A percentile compares a stretch with the other conserved stretches of the same genome.
Conservation (phyloP, 1,139 yeast species). For the Geotrichum cucujoidarum region DNA sequence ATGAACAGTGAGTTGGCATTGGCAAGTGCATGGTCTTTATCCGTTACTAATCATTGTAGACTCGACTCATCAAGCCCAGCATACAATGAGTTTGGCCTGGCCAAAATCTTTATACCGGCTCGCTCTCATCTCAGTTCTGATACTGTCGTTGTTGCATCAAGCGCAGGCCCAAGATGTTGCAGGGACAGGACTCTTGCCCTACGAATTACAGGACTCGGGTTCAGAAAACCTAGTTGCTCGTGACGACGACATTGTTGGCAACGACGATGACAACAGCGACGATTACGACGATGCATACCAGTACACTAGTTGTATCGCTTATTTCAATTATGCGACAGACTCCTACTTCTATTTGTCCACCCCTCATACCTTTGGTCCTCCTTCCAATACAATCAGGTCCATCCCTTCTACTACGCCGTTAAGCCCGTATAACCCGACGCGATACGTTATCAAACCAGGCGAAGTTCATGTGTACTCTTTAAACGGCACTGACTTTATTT, state of each 20-base stretch:
- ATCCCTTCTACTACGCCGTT: slow-evolving; percentile 23
- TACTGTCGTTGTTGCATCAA: too few relatives aligned
- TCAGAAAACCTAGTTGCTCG: neutral
- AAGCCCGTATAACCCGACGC: slow-evolving; percentile 22
- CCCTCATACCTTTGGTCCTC: slow-evolving; percentile 10
- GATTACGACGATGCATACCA: neutral
- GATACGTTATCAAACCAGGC: slow-evolving; percentile 30
- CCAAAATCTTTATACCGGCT: too few relatives aligned
- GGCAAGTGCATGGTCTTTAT: too few relatives aligned
- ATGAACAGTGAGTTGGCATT: too few relatives aligned
- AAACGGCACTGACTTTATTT: slow-evolving; percentile 9
- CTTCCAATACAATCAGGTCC: slow-evolving; percentile 4
- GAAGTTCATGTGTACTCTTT: slow-evolving; percentile 29
- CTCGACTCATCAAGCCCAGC: too few relatives aligned
- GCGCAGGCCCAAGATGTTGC: neutral
- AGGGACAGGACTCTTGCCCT: neutral
- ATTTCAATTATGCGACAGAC: too few relatives aligned
- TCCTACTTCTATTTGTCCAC: too few relatives aligned
- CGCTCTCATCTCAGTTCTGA: neutral
- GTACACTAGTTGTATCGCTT: neutral
- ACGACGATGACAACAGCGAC: neutral
- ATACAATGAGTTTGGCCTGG: too few relatives aligned
- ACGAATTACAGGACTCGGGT: neutral
- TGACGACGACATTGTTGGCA: too few relatives aligned
- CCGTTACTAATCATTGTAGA: too few relatives aligned